Evolutionary conservation across 495 filamentous ascomycete species (phyloP), one percentile per base, ranked within the genome.

Genomic region (Trichoderma orchidacearum): DNA sequence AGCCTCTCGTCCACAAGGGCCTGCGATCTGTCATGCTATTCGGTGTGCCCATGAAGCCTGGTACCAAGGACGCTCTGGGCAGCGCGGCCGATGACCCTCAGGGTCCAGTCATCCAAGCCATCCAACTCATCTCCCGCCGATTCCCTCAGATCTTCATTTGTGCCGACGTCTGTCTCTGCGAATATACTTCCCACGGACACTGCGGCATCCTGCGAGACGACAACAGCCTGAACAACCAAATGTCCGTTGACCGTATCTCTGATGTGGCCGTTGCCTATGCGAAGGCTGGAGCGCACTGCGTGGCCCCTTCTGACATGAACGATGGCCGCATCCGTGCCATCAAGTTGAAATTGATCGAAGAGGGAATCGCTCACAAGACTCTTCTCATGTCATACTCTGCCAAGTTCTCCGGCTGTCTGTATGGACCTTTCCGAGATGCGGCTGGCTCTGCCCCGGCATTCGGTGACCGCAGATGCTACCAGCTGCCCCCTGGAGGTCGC

Each of bases 131-230:
- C 38, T 85, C 90, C 56, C 79, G 84, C 56, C 71, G 79, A 21
- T 96, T 96, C 68, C 93, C 94, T 6, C 78, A 85, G 34, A 80
- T 98, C 50, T 98, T 93, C 69, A 85, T 98, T 61, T 82, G 85
- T 53, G 80, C 85, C 32, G 93, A 98, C 70, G 93, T 98, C 51
- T 97, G 93, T 67, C 84, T 98, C 3, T 98, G 93, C 76, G 93
- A 98, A 70, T 98, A 98, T 71, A 97, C 93, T 6, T 92, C 87
- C n/a, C 93, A 98, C 66, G 93, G 93, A 45, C 93, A 98, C 72
- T 98, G 93, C 67, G 93, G 94, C 45, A 95, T 98, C 60, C 76
- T 97, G 25, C 80, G 88, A 41, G 88, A 95, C 61, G 93, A 98
- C 67, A 90, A 89, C 36, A 85, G 81, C 57, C 79, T 98, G 29